Evolutionary conservation across 2,329 filamentous ascomycete genomes (phyloP).

Genomic region (Teratosphaeria gauchensis): DNA sequence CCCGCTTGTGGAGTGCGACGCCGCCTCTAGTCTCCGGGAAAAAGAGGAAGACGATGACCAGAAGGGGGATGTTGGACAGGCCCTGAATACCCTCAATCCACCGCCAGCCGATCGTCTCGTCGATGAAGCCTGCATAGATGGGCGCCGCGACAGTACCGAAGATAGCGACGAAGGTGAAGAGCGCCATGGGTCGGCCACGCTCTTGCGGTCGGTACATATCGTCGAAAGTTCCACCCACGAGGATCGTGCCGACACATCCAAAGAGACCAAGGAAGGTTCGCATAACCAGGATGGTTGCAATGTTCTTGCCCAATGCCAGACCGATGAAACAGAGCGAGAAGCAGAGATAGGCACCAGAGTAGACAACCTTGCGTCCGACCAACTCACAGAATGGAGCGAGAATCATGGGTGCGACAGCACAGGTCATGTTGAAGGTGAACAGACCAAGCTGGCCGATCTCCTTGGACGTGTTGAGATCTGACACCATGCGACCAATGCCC

Average conservation of each 20-base stretch:
- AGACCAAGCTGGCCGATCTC: conserved; percentile 41
- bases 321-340: conserved; percentile 42
- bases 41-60: conserved; percentile 35
- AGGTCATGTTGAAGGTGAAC: conserved; percentile 42
- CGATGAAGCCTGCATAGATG: conserved; percentile 46
- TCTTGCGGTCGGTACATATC: conserved; percentile 41
- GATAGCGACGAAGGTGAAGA: conserved; percentile 42
- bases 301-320: conserved; percentile 39
- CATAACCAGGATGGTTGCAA: conserved; percentile 39
- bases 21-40: conserved; percentile 41
- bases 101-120: conserved; percentile 43
- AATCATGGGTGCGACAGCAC: conserved; percentile 39
- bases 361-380: conserved; percentile 39
- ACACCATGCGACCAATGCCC: conserved; percentile 38
- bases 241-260: conserved; percentile 41
- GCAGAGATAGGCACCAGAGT: conserved; percentile 37
- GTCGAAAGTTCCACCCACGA: conserved; percentile 42
- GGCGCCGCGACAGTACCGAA: conserved; percentile 44
- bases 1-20: conserved; percentile 41
- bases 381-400: conserved; percentile 43
- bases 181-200: conserved; percentile 39
- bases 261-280: conserved; percentile 41
- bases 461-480: conserved; percentile 33
- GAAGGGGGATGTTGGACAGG: conserved; percentile 41
- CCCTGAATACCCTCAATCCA: conserved; percentile 48